Conservation (phyloP, 2,329 filamentous ascomycete species). For the Alternaria sp. region DNA sequence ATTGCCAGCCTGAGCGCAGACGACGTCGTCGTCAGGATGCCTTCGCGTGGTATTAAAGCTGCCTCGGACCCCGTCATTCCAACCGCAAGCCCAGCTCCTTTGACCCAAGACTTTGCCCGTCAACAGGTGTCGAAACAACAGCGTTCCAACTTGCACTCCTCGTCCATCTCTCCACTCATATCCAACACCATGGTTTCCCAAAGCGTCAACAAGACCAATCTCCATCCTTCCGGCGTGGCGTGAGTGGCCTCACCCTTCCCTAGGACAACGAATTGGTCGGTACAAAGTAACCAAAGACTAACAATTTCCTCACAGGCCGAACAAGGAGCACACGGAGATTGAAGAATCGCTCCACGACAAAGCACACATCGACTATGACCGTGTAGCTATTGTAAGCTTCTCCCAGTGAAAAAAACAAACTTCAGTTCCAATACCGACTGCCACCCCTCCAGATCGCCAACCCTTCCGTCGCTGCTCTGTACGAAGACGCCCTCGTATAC, state of each 20-base stretch:
- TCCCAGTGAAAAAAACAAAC: not conserved
- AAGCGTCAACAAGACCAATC: conserved; percentile 86
- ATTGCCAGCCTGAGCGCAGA: conserved; percentile 32
- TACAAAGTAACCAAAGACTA: conserved; percentile 18
- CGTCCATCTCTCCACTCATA: conserved; percentile 57
- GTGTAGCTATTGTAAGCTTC: conserved; percentile 87
- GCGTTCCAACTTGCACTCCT: conserved; percentile 66
- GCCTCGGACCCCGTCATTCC: conserved; percentile 46
- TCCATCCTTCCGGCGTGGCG: conserved; percentile 91
- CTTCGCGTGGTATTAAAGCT: conserved; percentile 50
- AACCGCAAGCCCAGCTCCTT: conserved; percentile 56
- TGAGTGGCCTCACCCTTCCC: conserved; percentile 61
- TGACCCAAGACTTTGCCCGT: conserved; percentile 64
- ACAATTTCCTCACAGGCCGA: conserved; percentile 65
- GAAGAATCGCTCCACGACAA: conserved; percentile 97
- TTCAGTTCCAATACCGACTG: conserved; percentile 21
- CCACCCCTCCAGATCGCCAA: conserved; percentile 71
- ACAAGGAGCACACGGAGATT: conserved; percentile 90
- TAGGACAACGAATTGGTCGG: not conserved
- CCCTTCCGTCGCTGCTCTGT: conserved; percentile 91
- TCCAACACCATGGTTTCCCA: conserved; percentile 55
- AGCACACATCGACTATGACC: conserved; percentile 98
- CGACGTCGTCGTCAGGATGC: conserved; percentile 47
- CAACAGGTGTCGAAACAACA: conserved; percentile 67
- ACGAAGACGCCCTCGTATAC: conserved; percentile 98